Evolutionary conservation across 23 red algal species (phyloP).

Genomic region (Gracilariopsis chorda): DNA sequence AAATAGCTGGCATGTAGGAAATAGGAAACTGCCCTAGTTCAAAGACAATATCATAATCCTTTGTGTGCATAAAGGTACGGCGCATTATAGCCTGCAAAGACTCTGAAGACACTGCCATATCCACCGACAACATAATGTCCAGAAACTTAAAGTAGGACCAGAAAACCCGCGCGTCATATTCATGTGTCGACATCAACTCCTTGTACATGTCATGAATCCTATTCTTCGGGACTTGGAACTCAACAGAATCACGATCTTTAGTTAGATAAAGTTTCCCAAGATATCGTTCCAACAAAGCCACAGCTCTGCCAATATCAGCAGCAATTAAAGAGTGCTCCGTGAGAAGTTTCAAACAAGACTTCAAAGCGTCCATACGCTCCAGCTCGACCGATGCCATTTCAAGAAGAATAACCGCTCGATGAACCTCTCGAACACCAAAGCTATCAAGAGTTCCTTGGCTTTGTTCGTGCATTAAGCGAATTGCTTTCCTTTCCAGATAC

Average conservation of each 20-base stretch:
- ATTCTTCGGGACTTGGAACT: not conserved
- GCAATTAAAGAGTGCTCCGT: not conserved
- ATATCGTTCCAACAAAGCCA: not conserved
- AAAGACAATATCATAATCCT: constrained; percentile 26
- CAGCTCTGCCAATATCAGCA: not conserved
- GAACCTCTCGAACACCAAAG: not conserved
- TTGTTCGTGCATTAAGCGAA: not conserved
- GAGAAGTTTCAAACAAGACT: not conserved
- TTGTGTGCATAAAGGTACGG: constrained; percentile 12
- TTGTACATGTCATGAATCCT: not conserved
- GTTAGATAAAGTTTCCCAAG: not conserved
- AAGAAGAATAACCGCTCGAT: constrained; percentile 15
- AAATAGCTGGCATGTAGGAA: not conserved
- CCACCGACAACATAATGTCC: not conserved
- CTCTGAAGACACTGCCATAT: not conserved
- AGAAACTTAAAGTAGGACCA: constrained; percentile 23
- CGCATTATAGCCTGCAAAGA: constrained; percentile 4
- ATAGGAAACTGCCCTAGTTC: not conserved
- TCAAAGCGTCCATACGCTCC: not conserved
- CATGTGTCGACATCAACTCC: constrained; percentile 7
- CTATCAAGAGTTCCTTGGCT: not conserved
- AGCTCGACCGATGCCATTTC: constrained; percentile 3
- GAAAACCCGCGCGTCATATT: not conserved
- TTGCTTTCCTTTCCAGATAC: not conserved
- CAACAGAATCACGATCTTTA: not conserved